Base-by-base conservation (phyloP, 768 basidiomycete species). In the Auricularia sp. region DNA sequence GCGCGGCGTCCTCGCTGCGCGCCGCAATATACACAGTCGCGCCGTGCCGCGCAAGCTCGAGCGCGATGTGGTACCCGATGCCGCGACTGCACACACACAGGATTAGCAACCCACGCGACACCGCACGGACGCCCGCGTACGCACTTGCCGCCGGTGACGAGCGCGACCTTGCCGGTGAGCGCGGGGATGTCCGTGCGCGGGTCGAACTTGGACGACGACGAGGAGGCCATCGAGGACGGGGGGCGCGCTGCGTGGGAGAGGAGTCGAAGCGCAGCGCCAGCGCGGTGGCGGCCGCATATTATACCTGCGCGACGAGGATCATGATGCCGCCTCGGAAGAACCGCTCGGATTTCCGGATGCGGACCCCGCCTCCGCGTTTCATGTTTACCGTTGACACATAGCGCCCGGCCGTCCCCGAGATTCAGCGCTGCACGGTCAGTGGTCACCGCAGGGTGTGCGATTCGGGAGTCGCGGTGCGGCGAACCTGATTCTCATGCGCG, bases 121-220 rank as follows among this genome's bases (percentile, higher is more conserved):
- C 54, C 59, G 58, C 59, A 36, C 4, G 10, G 2, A 11, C 42
- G n/a, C 7, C 8, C 8, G 62, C 11, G 54, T 4, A 70, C 78
- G 74, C 64, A 84, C 82, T 85, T 86, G 68, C 80, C 83, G 18
- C 85, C 85, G 0, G 84, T 86, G 24, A 87, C 81, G 54, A 85
- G 72, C 54, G 75, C 70, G n/a, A 85, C 81, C 69, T 83, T 83
- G 11, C 81, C 82, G 4, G 71, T 73, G 8, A 83, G 72, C 68
- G 82, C 79, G 2, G 77, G 73, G 36, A 85, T 67, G 67, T 82
- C 81, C 1, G 65, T 74, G 0, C 69, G 67, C 1, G 81, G 78
- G 45, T 77, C 66, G 68, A 76, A 80, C 21, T 58, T 37, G n/a
- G 34, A 16, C 56, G 37, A 39, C n/a, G 33, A 62, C 29, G 74